Evolutionary conservation across 1,139 yeast genomes (phyloP), one percentile per base, ranked within the genome.

Genomic region (Pichia sp.): DNA sequence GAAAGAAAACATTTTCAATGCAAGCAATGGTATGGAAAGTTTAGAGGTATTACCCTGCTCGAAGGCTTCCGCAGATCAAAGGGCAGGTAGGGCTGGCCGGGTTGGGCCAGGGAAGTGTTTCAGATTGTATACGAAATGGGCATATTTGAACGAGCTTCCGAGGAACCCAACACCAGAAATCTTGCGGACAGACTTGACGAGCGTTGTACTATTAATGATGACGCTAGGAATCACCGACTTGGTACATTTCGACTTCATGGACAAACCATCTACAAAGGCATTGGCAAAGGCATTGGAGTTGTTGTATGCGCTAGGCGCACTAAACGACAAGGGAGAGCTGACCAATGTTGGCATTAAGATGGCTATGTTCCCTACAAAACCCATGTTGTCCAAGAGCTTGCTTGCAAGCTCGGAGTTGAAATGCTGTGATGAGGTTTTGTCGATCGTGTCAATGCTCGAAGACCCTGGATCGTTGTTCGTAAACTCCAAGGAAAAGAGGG

Each of bases 11-110:
- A 82, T 83, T 0, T 91, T 78, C 68, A 88, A 88, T 62, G 85
- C 96, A 0, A 70, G 82, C 8, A 82, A 93, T 0, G 96, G 96
- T 2, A 88, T 93, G 91, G 98, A 91, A 62, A 84, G 89, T 54
- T 74, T 95, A 55, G 85, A 85, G 13, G 90, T 89, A 1, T 82
- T 82, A 0, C 93, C 96, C 0, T 89, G 96, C 59, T 91, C 98
- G 0, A 78, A 86, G 56, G 99, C 99, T 0, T 88, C 96, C 36
- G 97, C 97, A 0, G 91, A 90, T 59, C 99, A 93, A 70, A 73
- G 99, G 56, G 95, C 96, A 1, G 99, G 99, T 52, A 80, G 99
- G 70, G 99, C 98, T 0, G 99, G 99, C 7, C 83, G 99, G 72
- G 87, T 90, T 5, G 96, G 96, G 0, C 96, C 98, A 0, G 99